Conservation (phyloP, 352 stramenopile genomes). For the Peronospora destructor region DNA sequence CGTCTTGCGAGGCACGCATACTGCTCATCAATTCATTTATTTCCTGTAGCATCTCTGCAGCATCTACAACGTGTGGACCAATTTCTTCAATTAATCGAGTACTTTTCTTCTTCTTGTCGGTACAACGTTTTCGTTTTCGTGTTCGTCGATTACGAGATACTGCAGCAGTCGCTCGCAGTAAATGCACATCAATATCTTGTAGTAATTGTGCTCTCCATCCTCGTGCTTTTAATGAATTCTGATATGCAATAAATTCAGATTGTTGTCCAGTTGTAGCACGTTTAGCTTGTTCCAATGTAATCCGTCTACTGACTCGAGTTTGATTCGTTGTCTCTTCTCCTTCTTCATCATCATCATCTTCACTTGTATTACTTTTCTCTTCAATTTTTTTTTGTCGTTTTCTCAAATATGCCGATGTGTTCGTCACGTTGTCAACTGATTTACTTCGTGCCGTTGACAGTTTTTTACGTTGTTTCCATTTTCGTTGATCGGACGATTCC, state of each 20-base stretch:
- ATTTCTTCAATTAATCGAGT: constrained; percentile 9
- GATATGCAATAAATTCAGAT: constrained; percentile 22
- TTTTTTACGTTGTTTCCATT: constrained; percentile 34
- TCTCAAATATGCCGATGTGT: not conserved
- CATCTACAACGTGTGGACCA: constrained; percentile 23
- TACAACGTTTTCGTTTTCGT: not conserved
- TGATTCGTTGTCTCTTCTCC: constrained; percentile 9
- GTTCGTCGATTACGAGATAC: constrained; percentile 19
- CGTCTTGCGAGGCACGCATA: constrained; percentile 22
- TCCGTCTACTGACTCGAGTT: constrained; percentile 10
- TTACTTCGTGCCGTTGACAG: constrained; percentile 20
- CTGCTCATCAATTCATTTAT: constrained; percentile 17
- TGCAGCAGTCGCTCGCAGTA: constrained; percentile 20
- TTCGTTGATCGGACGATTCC: constrained; percentile 11
- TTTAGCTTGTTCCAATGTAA: constrained; percentile 14
- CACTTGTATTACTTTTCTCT: constrained; percentile 1
- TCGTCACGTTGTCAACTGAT: not conserved
- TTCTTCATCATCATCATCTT: not conserved
- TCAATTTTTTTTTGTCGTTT: constrained; percentile 3
- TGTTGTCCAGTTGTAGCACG: constrained; percentile 13
- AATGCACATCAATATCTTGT: constrained; percentile 27
- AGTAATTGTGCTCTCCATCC: constrained; percentile 28
- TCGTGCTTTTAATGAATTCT: constrained; percentile 18
- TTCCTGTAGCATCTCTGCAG: constrained; percentile 23
- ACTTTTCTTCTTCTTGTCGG: constrained; percentile 7